Percentiles rank a stretch among this genome's conserved stretches.
Conservation (phyloP, 2,329 filamentous ascomycete species). For the Ceratocystis eucalypticola region DNA sequence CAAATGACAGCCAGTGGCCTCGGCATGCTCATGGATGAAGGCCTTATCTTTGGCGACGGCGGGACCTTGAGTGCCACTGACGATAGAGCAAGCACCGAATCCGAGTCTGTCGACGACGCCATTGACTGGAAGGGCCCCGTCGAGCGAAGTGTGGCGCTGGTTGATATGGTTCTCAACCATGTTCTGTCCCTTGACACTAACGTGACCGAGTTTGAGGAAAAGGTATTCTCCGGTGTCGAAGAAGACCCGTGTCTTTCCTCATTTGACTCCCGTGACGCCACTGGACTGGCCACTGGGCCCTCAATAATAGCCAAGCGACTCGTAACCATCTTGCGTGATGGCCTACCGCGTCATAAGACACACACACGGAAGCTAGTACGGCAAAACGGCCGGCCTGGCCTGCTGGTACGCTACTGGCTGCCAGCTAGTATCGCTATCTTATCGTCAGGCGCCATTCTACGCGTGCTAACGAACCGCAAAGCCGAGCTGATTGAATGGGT, state of each 20-base stretch:
- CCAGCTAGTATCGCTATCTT: constrained; percentile 57
- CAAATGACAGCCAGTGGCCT: constrained; percentile 75
- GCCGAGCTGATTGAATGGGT: constrained; percentile 73
- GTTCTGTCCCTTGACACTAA: constrained; percentile 49
- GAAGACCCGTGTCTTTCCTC: constrained; percentile 44
- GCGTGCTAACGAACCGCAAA: constrained; percentile 58
- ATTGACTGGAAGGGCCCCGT: constrained; percentile 56
- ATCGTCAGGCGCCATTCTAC: constrained; percentile 76
- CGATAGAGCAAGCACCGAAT: constrained; percentile 25
- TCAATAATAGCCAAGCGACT: constrained; percentile 53
- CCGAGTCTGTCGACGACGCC: constrained; percentile 29
- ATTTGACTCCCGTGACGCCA: neutral
- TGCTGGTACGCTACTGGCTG: constrained; percentile 76
- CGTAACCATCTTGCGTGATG: constrained; percentile 51
- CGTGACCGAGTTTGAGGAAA: constrained; percentile 52
- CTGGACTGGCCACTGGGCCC: constrained; percentile 30
- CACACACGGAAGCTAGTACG: constrained; percentile 42
- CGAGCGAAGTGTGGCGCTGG: constrained; percentile 66
- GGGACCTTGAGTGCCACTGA: constrained; percentile 22
- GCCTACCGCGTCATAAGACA: constrained; percentile 53
- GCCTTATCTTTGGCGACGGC: constrained; percentile 48
- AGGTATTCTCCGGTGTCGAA: constrained; percentile 48
- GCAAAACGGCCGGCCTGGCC: constrained; percentile 61
- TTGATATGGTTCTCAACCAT: constrained; percentile 71
- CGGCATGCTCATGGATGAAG: constrained; percentile 77